Evolutionary conservation across 108 stramenopile species (phyloP).

Genomic region (Pseudonitzschia pungens): DNA sequence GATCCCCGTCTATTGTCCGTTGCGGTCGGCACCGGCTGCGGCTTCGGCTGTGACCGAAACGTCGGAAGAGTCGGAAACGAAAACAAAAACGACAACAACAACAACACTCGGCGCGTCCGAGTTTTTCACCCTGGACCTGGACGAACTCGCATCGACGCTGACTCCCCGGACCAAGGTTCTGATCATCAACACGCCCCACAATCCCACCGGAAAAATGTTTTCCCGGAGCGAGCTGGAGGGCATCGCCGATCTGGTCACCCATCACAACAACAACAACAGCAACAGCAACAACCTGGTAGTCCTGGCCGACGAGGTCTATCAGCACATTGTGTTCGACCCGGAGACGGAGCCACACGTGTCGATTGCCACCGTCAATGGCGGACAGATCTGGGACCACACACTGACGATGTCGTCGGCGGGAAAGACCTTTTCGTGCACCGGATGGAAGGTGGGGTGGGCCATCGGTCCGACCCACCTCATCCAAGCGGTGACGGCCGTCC

Average conservation of each 20-base stretch:
- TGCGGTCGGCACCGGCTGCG: constrained; percentile 30
- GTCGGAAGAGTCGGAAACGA: background rate
- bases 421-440: constrained; percentile 88
- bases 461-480: constrained; percentile 73
- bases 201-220: constrained; percentile 98
- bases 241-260: constrained; percentile 62
- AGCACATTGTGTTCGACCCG: constrained; percentile 80
- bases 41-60: background rate
- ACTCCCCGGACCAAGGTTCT: constrained; percentile 65
- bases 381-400: constrained; percentile 71
- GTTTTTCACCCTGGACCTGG: constrained; percentile 66
- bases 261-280: constrained; percentile 41
- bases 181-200: constrained; percentile 95
- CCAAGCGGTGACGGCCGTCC: constrained; percentile 49
- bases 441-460: constrained; percentile 91
- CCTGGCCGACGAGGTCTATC: constrained; percentile 87
- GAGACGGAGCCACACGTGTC: constrained; percentile 51
- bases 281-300: constrained; percentile 53
- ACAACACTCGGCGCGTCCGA: constrained; percentile 37
- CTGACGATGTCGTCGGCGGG: constrained; percentile 85
- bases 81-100: background rate
- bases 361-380: constrained; percentile 59
- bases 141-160: constrained; percentile 61
- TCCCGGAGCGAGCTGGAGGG: constrained; percentile 64
- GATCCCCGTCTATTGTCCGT: constrained; percentile 46